Conservation (phyloP, 2,329 filamentous ascomycete species). For the Colletotrichum paranaense region DNA sequence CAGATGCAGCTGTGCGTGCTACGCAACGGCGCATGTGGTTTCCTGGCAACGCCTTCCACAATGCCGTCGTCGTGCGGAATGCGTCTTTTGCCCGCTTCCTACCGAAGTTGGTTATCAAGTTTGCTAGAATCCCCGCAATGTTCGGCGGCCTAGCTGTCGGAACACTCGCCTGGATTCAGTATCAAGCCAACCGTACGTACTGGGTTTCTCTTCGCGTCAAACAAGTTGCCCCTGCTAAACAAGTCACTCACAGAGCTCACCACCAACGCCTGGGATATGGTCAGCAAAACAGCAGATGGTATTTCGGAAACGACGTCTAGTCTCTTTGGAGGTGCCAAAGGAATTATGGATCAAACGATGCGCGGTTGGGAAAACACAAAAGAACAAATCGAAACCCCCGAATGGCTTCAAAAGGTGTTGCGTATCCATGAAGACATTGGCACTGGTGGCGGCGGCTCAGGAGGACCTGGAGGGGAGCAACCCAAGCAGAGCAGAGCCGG, state of each 20-base stretch:
- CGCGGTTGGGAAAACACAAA: slow-evolving; percentile 87
- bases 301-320: slow-evolving; percentile 76
- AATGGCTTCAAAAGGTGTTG: slow-evolving; percentile 84
- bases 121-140: slow-evolving; percentile 87
- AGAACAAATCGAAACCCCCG: slow-evolving; percentile 75
- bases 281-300: slow-evolving; percentile 78
- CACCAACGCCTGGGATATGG: slow-evolving; percentile 80
- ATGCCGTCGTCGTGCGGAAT: slow-evolving; percentile 74
- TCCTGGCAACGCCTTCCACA: slow-evolving; percentile 86
- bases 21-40: slow-evolving; percentile 78
- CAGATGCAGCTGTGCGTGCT: slow-evolving; percentile 71
- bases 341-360: slow-evolving; percentile 81
- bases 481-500: slow-evolving; percentile 70
- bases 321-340: slow-evolving; percentile 78
- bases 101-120: slow-evolving; percentile 91
- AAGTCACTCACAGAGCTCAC: slow-evolving; percentile 69
- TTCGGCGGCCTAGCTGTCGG: slow-evolving; percentile 91
- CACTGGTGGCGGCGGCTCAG: slow-evolving; percentile 58
- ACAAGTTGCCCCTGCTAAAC: background rate
- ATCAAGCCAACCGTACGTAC: slow-evolving; percentile 86
- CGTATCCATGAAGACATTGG: slow-evolving; percentile 70
- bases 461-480: slow-evolving; percentile 62
- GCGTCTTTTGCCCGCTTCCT: slow-evolving; percentile 75
- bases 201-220: background rate
- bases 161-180: slow-evolving; percentile 91